Conservation (phyloP, 2,329 filamentous ascomycete species). For the Penicillium frequentans region DNA sequence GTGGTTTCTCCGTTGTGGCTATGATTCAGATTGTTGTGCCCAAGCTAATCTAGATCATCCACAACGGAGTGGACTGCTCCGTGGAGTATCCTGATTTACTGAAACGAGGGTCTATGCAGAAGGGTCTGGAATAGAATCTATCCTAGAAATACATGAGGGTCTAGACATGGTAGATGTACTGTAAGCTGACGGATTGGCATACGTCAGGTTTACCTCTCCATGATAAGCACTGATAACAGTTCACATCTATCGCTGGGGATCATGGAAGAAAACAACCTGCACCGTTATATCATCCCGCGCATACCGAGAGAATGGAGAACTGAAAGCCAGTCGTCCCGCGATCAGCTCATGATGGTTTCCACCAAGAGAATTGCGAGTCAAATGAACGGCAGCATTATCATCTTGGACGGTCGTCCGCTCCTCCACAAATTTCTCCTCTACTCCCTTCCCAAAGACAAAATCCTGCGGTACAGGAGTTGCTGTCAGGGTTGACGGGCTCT, state of each 20-base stretch:
- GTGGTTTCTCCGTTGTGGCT: background rate
- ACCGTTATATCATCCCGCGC: slow-evolving; percentile 55
- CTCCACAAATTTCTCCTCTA: slow-evolving; percentile 39
- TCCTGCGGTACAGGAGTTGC: slow-evolving; percentile 14
- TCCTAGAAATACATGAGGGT: background rate
- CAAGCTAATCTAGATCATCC: slow-evolving; percentile 1
- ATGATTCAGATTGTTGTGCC: background rate
- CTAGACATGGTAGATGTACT: background rate
- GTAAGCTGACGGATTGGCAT: background rate
- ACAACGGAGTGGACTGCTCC: slow-evolving; percentile 1
- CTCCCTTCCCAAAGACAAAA: slow-evolving; percentile 22
- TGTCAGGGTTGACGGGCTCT: slow-evolving; percentile 25
- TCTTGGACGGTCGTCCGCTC: slow-evolving; percentile 53
- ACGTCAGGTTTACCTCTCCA: background rate
- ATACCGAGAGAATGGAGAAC: slow-evolving; percentile 31
- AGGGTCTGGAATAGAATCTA: background rate
- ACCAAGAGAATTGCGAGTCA: slow-evolving; percentile 55
- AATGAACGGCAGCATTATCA: slow-evolving; percentile 53
- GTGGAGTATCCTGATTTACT: background rate
- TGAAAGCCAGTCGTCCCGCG: slow-evolving; percentile 29
- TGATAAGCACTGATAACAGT: background rate
- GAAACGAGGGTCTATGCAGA: background rate
- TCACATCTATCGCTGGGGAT: background rate
- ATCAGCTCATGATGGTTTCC: slow-evolving; percentile 43
- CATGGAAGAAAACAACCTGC: slow-evolving; percentile 46